A percentile compares a stretch with the other conserved stretches of the same genome.
Conservation (phyloP, 192 early-diverging fungal genomes). For the Umbelopsis sp. region DNA sequence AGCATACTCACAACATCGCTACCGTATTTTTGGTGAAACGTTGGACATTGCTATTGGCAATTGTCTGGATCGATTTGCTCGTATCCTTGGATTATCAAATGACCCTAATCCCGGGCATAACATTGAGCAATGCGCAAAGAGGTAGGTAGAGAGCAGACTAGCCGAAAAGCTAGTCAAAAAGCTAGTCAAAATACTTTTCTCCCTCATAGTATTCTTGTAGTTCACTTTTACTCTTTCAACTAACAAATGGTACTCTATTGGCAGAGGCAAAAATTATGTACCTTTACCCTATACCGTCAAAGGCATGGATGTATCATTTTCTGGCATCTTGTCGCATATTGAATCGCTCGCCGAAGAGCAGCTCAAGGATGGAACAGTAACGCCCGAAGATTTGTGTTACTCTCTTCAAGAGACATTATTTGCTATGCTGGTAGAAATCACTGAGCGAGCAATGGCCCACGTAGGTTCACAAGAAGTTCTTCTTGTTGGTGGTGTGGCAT, state of each 20-base stretch:
- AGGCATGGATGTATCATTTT: conserved; percentile 99
- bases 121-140: conserved; percentile 94
- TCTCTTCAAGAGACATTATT: conserved; percentile 97
- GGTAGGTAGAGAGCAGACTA: no score
- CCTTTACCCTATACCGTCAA: conserved; percentile 97
- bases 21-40: conserved; percentile 98
- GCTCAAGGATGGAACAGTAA: conserved; percentile 50
- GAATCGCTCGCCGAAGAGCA: conserved; percentile 73
- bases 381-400: conserved; percentile 93
- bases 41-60: conserved; percentile 99
- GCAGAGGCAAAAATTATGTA: conserved; percentile 79
- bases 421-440: conserved; percentile 99
- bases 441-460: conserved; percentile 98
- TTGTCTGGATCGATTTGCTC: conserved; percentile 96
- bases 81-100: conserved; percentile 90
- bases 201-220: no score
- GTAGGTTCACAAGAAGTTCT: conserved; percentile 89
- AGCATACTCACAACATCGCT: conserved; percentile 89
- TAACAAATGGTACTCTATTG: no score
- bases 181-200: no score
- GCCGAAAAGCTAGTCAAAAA: no score
- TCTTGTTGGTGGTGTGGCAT: conserved; percentile 97
- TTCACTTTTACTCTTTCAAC: no score
- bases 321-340: conserved; percentile 90
- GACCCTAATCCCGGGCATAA: conserved; percentile 98